Evolutionary conservation across 1,139 yeast species (phyloP).

Genomic region (Taphrina confusa): DNA sequence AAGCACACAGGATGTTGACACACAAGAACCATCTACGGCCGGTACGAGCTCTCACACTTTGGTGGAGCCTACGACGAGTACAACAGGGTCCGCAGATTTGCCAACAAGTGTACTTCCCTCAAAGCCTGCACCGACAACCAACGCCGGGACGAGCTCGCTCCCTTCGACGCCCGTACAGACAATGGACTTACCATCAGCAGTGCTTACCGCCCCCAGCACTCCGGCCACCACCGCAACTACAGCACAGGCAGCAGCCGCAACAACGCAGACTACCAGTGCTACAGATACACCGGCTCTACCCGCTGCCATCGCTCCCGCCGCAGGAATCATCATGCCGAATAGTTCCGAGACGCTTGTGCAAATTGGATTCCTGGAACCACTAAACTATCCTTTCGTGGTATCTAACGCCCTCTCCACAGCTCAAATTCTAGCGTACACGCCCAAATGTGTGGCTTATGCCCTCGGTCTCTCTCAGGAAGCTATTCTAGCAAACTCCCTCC

Average conservation of each 20-base stretch:
- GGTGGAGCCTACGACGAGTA: no score
- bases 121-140: no score
- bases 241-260: neutral
- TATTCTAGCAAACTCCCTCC: conserved; percentile 46
- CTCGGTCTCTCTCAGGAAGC: conserved; percentile 43
- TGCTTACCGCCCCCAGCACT: conserved; percentile 2
- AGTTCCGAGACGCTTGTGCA: conserved; percentile 46
- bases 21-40: no score
- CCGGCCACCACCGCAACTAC: neutral
- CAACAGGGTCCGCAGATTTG: no score
- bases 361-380: conserved; percentile 49
- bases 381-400: conserved; percentile 51
- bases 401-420: conserved; percentile 50
- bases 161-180: no score
- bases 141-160: no score
- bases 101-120: no score
- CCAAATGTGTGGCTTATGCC: conserved; percentile 49
- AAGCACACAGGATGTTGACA: no score
- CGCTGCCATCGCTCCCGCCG: conserved; percentile 49
- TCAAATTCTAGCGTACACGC: conserved; percentile 51
- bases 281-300: conserved; percentile 44
- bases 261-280: neutral
- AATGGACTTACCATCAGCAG: neutral
- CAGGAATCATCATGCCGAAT: conserved; percentile 44
- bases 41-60: no score